Percentiles rank a stretch among this genome's conserved stretches.
phyloP scores from a whole-genome alignment of 1,139 yeast species.

The Geotrichum aggregatum region DNA sequence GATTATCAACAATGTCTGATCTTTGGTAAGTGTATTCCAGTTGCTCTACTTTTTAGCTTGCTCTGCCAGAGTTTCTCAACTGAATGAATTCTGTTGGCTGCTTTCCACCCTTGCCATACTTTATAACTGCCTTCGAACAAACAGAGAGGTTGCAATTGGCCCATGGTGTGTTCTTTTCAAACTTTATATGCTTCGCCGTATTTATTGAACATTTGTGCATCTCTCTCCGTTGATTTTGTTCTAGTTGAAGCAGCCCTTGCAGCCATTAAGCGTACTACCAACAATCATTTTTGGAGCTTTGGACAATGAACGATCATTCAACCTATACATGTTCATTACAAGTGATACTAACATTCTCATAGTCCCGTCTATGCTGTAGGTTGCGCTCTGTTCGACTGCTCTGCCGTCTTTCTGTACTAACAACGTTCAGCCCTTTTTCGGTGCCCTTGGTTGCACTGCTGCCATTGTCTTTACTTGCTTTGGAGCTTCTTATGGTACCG shows the following conservation, averaged over 20 bases:
- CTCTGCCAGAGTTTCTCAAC: too few relatives aligned
- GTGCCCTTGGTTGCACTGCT: conserved; percentile 98
- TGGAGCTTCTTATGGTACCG: conserved; percentile 98
- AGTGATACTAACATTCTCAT: conserved; percentile 21
- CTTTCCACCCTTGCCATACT: not conserved
- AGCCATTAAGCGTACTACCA: not conserved
- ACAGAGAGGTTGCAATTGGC: too few relatives aligned
- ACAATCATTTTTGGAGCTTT: too few relatives aligned
- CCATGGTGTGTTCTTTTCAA: too few relatives aligned
- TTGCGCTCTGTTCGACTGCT: conserved; percentile 13
- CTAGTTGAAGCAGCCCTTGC: not conserved
- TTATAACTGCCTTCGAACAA: not conserved
- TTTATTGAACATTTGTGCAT: too few relatives aligned
- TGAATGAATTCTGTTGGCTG: not conserved
- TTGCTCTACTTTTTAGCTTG: not conserved
- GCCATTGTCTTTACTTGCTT: conserved; percentile 93
- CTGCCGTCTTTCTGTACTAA: conserved; percentile 6
- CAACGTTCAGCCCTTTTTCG: conserved; percentile 68
- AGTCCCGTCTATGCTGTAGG: conserved; percentile 71
- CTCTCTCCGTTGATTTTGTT: not conserved
- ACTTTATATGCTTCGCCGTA: not conserved
- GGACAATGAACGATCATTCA: too few relatives aligned
- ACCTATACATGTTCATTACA: too few relatives aligned
- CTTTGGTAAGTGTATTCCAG: conserved; percentile 20
- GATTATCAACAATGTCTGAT: conserved; percentile 20